Evolutionary conservation across 2,329 filamentous ascomycete species (phyloP), one percentile per base, ranked within the genome.

Genomic region (Tolypocladium guangdongense): DNA sequence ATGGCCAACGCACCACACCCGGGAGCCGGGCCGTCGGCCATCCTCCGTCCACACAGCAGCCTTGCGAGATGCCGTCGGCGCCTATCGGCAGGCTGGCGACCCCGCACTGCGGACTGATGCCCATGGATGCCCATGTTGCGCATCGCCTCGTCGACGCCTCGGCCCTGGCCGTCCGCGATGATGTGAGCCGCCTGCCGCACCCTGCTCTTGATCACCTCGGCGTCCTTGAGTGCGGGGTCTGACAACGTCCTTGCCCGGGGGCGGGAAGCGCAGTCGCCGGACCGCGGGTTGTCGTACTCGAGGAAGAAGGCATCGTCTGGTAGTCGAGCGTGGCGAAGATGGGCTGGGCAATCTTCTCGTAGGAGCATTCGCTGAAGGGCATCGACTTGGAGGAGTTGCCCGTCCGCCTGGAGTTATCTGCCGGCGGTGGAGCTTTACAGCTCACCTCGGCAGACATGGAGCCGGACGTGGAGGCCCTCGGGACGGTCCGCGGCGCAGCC

Each of bases 31-130:
- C 24, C 24, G 10, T 46, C 24, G 43, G 43, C 24, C 16, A 45
- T 27, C 39, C 4, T 7, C 27, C 8, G 14, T 8, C 24, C 16
- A 8, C 18, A 45, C 7, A 45, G n/a, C n/a, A n/a, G n/a, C n/a
- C n/a, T n/a, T n/a, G n/a, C n/a, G n/a, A n/a, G n/a, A n/a, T 77
- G 38, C 78, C 75, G 63, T 89, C 87, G 1, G 68, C 69, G 7
- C 84, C 86, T 57, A 84, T 75, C 18, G 81, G 78, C 61, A 88
- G 84, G 60, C 82, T 87, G 4, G 86, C 86, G 65, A 86, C 86
- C 0, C 83, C 83, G 63, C 83, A 86, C 71, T 88, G 84, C 3
- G 84, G 84, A 63, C 81, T 86, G 32, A 87, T 80, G 46, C 83
- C 82, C 30, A 89, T 72, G 58, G 32, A 87, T 80, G 46, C 83